Evolutionary conservation across 1,284 basidiomycete species (phyloP), one percentile per base, ranked within the genome.

Genomic region (Mycocalia duriaeana): DNA sequence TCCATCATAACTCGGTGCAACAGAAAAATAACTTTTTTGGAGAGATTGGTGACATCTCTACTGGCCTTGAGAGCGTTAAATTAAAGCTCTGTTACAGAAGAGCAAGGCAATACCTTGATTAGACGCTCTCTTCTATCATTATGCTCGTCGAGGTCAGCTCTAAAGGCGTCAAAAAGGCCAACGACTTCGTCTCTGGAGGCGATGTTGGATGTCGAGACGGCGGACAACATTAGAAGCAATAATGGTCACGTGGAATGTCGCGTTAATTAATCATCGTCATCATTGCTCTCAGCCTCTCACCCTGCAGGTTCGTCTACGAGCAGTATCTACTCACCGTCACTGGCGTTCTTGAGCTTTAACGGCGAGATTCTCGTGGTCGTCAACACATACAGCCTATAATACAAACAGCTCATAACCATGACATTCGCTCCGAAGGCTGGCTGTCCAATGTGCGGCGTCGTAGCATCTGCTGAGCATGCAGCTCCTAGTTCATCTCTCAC

Each of bases 21-120:
- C 42, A 92, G 83, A 60, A 98, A 98, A 53, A 99, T 98, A 59
- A 86, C 76, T 67, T 92, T 94, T 66, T 99, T 99, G 40, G 93
- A 93, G n/a, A 90, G 75, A 53, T 84, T 89, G 13, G 94, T 98
- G 53, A 93, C 80, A 64, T 96, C 94, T 25, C 95, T 79, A 60
- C 82, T 85, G 35, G 78, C 74, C 86, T 88, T 57, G 34, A 38
- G 43, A 46, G 23, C 45, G 16, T 48, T 49, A n/a, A n/a, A n/a
- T n/a, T n/a, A n/a, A n/a, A n/a, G n/a, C n/a, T n/a, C n/a, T n/a
- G n/a, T n/a, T n/a, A n/a, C n/a, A n/a, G n/a, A n/a, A n/a, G n/a
- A n/a, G n/a, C 39, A 47, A 42, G 43, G 24, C 18, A 39, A 24
- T 14, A 86, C 87, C 77, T 94, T 94, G 62, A 94, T 89, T 51